Conservation (phyloP, 352 stramenopile species). For the Phytopythium oedochilum region DNA sequence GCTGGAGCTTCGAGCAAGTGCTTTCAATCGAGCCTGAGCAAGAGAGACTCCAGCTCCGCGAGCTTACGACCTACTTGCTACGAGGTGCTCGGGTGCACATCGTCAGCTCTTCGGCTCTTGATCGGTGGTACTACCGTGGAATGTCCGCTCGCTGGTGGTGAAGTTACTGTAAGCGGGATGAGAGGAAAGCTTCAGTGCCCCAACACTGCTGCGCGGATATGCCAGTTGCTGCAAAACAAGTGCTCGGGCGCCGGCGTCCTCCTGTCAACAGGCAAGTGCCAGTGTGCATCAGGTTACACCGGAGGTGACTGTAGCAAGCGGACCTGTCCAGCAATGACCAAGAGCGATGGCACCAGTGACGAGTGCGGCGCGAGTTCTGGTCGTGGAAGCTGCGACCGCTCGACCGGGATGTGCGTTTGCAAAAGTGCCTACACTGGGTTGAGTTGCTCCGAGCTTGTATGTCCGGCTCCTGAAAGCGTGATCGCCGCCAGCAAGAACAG, state of each 20-base stretch:
- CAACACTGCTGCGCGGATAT: slow-evolving; percentile 33
- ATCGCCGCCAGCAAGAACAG: slow-evolving; percentile 27
- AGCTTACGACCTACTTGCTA: slow-evolving; percentile 48
- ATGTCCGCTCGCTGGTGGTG: slow-evolving; percentile 54
- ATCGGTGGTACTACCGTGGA: slow-evolving; percentile 49
- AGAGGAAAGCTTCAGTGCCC: slow-evolving; percentile 51
- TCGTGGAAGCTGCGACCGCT: slow-evolving; percentile 45
- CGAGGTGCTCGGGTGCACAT: slow-evolving; percentile 42
- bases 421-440: slow-evolving; percentile 44
- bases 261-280: slow-evolving; percentile 36
- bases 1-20: slow-evolving; percentile 50
- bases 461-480: slow-evolving; percentile 15
- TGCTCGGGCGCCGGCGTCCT: slow-evolving; percentile 63
- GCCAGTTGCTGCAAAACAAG: slow-evolving; percentile 61
- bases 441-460: slow-evolving; percentile 55
- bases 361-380: slow-evolving; percentile 32
- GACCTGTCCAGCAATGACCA: slow-evolving; percentile 26
- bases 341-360: slow-evolving; percentile 13
- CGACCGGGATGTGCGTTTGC: slow-evolving; percentile 42
- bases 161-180: slow-evolving; percentile 44
- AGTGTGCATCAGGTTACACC: slow-evolving; percentile 50
- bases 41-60: slow-evolving; percentile 25
- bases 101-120: slow-evolving; percentile 30
- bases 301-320: slow-evolving; percentile 50
- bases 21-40: slow-evolving; percentile 66